Base-by-base conservation (phyloP, 306 rosid species). In the Rosa chinensis region DNA sequence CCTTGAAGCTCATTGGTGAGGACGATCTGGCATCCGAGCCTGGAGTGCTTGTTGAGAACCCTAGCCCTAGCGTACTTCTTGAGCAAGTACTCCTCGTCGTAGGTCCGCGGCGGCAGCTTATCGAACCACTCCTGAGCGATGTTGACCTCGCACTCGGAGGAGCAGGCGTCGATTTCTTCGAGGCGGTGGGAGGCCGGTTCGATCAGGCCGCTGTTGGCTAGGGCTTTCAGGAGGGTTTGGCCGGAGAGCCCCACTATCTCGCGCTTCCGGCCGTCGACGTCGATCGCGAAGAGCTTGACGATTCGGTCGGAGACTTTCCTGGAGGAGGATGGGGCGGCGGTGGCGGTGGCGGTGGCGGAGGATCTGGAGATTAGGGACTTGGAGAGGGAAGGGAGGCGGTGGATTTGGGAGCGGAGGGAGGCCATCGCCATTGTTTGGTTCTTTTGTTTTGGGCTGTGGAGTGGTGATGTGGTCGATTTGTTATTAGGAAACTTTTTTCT, bases 81-180 rank as follows among this genome's bases (percentile, higher is more conserved):
- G 49, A 90, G 94, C 35, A 96, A 85, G 68, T 90, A 93, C 79
- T 93, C 99, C 62, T 96, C 99, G 13, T 96, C 98, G 77, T 93
- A 93, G 56, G 96, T 76, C 16, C 93, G 85, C 1, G 94, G 89
- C 0, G 99, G 98, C 8, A 96, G 97, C 89, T 70, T 91, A 1
- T 95, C 92, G 56, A 93, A 86, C 99, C 99, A 93, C 25, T 95
- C 97, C 79, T 93, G 89, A n/a, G 97, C 97, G 73, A 95, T 93
- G 85, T 61, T 93, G 68, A 95, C 98, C 85, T 95, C 98, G 79
- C 99, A 95, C 74, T 95, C 92, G 7, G 97, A 87, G 1, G 98
- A 91, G 82, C 99, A 95, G 2, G 99, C 98, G 62, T 91, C 96
- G 88, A 95, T 95, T 2, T 95, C 96, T 63, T 95, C 98, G 1